A percentile compares a stretch with the other conserved stretches of the same genome.
Evolutionary conservation across 345 rosid species (phyloP).

Genomic region (Excoecaria agallocha): DNA sequence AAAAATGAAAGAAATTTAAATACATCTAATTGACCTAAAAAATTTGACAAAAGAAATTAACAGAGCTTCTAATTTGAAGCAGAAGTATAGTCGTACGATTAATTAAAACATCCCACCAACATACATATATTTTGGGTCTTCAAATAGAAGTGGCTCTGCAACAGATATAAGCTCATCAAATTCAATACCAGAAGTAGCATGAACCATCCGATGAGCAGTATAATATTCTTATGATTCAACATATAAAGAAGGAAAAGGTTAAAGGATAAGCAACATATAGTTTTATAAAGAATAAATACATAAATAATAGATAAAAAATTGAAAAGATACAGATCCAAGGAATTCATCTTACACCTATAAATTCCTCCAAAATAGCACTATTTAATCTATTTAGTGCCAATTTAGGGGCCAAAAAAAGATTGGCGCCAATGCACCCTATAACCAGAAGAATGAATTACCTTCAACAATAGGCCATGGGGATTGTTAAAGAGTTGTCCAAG

Average conservation of each 20-base stretch:
- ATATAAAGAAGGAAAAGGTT: slow-evolving; percentile 10
- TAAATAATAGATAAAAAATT: background rate
- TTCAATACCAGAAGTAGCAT: slow-evolving; percentile 85
- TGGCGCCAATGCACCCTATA: slow-evolving; percentile 83
- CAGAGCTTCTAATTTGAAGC: no score
- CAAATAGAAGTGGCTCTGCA: no score
- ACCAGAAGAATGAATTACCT: slow-evolving; percentile 83
- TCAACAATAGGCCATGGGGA: slow-evolving; percentile 70
- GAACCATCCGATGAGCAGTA: slow-evolving; percentile 74
- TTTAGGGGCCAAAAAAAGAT: slow-evolving; percentile 82
- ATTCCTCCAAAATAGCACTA: slow-evolving; percentile 59
- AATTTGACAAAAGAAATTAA: no score
- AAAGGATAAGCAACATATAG: slow-evolving; percentile 1
- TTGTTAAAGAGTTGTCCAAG: slow-evolving; percentile 59
- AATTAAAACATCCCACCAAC: no score
- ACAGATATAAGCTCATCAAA: slow-evolving; percentile 71
- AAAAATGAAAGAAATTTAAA: no score
- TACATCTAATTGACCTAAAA: no score
- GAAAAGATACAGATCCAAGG: background rate
- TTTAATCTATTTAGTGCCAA: slow-evolving; percentile 58
- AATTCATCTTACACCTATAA: slow-evolving; percentile 59
- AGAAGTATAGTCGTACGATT: no score
- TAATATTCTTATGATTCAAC: slow-evolving; percentile 61
- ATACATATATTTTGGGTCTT: no score
- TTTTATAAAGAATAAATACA: background rate